phyloP scores from a whole-genome alignment of 106 monocot species.

The Platanthera zijinensis region DNA sequence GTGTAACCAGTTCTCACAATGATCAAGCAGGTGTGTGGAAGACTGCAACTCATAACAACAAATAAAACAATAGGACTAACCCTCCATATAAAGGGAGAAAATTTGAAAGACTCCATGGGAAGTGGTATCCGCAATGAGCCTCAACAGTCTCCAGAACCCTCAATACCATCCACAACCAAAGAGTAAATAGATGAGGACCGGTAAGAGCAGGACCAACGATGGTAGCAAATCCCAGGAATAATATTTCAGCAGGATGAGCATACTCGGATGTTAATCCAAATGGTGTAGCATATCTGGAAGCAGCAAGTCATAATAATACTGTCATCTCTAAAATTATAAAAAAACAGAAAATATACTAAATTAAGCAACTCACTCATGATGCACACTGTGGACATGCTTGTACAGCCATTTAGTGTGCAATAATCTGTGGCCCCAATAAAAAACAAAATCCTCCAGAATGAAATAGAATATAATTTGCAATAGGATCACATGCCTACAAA shows the following conservation, averaged over 20 bases:
- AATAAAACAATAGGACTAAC: constrained; percentile 28
- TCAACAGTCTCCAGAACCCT: constrained; percentile 93
- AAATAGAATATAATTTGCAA: constrained; percentile 59
- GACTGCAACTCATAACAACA: background rate
- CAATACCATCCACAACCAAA: constrained; percentile 92
- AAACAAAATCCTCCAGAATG: constrained; percentile 67
- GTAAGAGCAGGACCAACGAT: constrained; percentile 83
- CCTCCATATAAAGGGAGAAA: constrained; percentile 89
- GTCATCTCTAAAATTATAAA: background rate
- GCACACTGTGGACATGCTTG: constrained; percentile 75
- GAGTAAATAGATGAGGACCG: constrained; percentile 76
- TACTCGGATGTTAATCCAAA: constrained; percentile 94
- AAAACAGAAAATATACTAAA: background rate
- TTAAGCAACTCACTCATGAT: constrained; percentile 56
- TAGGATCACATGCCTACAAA: constrained; percentile 47
- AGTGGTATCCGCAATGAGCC: constrained; percentile 88
- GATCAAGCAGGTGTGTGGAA: constrained; percentile 14
- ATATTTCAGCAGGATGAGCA: constrained; percentile 89
- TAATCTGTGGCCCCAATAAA: constrained; percentile 72
- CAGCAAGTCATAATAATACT: background rate
- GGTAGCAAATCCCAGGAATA: constrained; percentile 88
- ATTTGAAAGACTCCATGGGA: constrained; percentile 93
- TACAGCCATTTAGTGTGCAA: constrained; percentile 76
- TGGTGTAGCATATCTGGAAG: constrained; percentile 58
- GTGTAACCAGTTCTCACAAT: constrained; percentile 14